phyloP scores from a whole-genome alignment of 2,329 filamentous ascomycete species.

The Sarocladiaceae sp. region DNA sequence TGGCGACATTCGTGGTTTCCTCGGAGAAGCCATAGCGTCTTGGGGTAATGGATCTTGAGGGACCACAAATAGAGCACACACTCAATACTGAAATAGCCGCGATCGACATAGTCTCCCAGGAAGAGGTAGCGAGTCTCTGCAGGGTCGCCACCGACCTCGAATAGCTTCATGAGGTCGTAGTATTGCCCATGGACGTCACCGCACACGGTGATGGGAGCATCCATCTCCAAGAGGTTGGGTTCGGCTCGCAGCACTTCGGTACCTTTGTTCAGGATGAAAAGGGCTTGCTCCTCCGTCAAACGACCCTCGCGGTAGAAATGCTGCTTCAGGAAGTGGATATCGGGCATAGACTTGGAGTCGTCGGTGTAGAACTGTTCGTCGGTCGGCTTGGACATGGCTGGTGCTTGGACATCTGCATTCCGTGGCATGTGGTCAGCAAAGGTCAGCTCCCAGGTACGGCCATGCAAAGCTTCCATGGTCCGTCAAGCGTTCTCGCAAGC shows the following conservation, averaged over 20 bases:
- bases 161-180: slow-evolving; percentile 99
- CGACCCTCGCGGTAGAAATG: slow-evolving; percentile 98
- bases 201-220: slow-evolving; percentile 96
- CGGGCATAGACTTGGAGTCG: slow-evolving; percentile 77
- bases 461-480: neutral
- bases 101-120: slow-evolving; percentile 94
- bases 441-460: too few species aligned
- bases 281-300: slow-evolving; percentile 91
- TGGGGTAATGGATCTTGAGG: slow-evolving; percentile 98
- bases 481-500: too few species aligned
- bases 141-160: slow-evolving; percentile 95
- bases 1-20: slow-evolving; percentile 99
- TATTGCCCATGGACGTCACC: slow-evolving; percentile 98
- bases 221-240: slow-evolving; percentile 97
- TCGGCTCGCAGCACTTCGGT: slow-evolving; percentile 83
- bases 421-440: neutral
- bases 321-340: slow-evolving; percentile 92
- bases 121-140: slow-evolving; percentile 96
- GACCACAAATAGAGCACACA: slow-evolving; percentile 97
- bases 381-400: slow-evolving; percentile 84
- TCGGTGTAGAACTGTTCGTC: slow-evolving; percentile 93
- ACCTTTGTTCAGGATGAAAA: slow-evolving; percentile 88
- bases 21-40: slow-evolving; percentile 92
- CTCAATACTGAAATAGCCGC: slow-evolving; percentile 98
- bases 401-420: slow-evolving; percentile 84